Conservation (phyloP, 805 yeast genomes). For the Myxozyma neotropica region DNA sequence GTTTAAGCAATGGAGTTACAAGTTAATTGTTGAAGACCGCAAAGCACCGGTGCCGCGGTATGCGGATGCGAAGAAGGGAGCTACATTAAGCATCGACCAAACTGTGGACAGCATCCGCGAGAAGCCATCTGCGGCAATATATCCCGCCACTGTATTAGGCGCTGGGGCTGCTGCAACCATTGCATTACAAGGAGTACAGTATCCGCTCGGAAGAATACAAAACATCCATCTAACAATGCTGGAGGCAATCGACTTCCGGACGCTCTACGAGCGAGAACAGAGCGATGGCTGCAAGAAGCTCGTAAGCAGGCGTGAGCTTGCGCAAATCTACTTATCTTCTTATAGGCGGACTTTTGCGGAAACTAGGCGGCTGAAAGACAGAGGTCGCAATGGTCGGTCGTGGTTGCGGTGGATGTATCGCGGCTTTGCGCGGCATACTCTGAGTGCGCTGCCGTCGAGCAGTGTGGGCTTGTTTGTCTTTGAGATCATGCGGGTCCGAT, state of each 20-base stretch:
- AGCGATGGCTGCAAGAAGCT: background rate
- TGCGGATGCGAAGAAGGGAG: conserved; percentile 16
- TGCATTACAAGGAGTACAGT: conserved; percentile 74
- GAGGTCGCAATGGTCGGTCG: background rate
- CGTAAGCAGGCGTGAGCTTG: background rate
- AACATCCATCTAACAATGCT: conserved; percentile 74
- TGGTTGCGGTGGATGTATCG: conserved; percentile 60
- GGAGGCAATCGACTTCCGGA: conserved; percentile 74
- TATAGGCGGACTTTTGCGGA: conserved; percentile 75
- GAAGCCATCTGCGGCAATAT: conserved; percentile 43
- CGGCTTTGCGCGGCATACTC: conserved; percentile 73
- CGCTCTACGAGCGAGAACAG: conserved; percentile 30
- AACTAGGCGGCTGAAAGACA: conserved; percentile 46
- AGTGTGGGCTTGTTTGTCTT: conserved; percentile 82
- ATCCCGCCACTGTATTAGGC: conserved; percentile 67
- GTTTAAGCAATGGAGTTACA: conserved; percentile 49
- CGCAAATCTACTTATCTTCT: conserved; percentile 62
- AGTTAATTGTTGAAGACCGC: conserved; percentile 10
- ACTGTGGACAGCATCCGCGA: conserved; percentile 15
- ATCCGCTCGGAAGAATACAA: conserved; percentile 80
- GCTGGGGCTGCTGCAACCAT: conserved; percentile 91
- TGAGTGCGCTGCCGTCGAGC: conserved; percentile 83
- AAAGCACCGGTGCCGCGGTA: conserved; percentile 32
- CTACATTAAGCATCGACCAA: conserved; percentile 5
- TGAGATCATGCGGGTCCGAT: conserved; percentile 65